phyloP scores from a whole-genome alignment of 2,329 filamentous ascomycete species.

The Lachnellula arida region DNA sequence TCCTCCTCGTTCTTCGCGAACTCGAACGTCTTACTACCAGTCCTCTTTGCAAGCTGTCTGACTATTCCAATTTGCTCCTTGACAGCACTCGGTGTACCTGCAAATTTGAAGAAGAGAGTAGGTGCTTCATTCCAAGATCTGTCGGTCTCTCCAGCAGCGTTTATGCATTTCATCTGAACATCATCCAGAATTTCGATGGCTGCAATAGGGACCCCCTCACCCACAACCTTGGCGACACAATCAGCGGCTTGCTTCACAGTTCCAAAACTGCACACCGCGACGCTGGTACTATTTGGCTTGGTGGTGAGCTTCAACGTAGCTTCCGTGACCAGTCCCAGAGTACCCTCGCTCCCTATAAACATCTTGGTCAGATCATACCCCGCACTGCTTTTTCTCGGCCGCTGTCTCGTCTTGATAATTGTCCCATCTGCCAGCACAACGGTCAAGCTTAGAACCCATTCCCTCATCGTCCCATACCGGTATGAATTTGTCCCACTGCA shows the following conservation, averaged over 20 bases:
- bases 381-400: slow-evolving; percentile 83
- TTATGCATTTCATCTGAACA: slow-evolving; percentile 74
- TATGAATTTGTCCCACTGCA: slow-evolving; percentile 83
- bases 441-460: slow-evolving; percentile 84
- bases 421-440: slow-evolving; percentile 89
- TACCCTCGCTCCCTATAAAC: slow-evolving; percentile 89
- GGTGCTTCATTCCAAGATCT: slow-evolving; percentile 67
- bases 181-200: slow-evolving; percentile 93
- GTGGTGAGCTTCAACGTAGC: slow-evolving; percentile 83
- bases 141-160: slow-evolving; percentile 60
- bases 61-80: slow-evolving; percentile 75
- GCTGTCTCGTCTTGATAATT: slow-evolving; percentile 81
- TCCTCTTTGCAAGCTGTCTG: slow-evolving; percentile 53
- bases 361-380: slow-evolving; percentile 88
- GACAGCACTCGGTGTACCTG: slow-evolving; percentile 63
- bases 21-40: slow-evolving; percentile 67
- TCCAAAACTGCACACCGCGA: slow-evolving; percentile 68
- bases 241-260: slow-evolving; percentile 38
- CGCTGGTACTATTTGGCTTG: slow-evolving; percentile 71
- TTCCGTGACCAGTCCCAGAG: slow-evolving; percentile 85
- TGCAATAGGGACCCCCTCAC: slow-evolving; percentile 75
- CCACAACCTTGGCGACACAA: slow-evolving; percentile 77
- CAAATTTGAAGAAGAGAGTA: slow-evolving; percentile 82
- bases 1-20: slow-evolving; percentile 69
- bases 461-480: slow-evolving; percentile 89